Evolutionary conservation across 148 eudicot genomes (phyloP), one percentile per base, ranked within the genome.

Genomic region (Euryodendron excelsum): DNA sequence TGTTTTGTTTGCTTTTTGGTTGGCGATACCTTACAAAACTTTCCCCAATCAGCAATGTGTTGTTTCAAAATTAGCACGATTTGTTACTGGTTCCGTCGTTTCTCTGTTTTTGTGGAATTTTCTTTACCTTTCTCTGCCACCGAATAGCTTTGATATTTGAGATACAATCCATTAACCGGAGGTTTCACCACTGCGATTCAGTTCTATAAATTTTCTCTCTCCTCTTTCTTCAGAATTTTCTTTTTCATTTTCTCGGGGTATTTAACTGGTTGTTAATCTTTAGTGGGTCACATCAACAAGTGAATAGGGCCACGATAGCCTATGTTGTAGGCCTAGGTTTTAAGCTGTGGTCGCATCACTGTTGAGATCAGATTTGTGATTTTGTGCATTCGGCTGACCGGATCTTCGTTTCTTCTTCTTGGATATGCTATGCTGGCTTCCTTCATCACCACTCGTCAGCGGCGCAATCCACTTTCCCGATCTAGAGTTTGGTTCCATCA

Each of bases 211-310:
- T 20, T 4, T 41, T 33, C 14, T 20, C 47, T 39, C 75, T 52
- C 64, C 6, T 5, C 56, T 56, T 33, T 65, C 66, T 20, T 78
- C 5, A 17, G 23, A 4, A 23, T 78, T 56, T 70, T 30, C 25
- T 37, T 75, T 31, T 30, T 23, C 47, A 0, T 59, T 58, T 64
- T 41, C 7, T 41, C 9, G 45, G 50, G 33, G 7, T 11, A 13
- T 14, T 14, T 41, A 77, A 88, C 83, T 80, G 87, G 85, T 58
- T 83, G 90, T 85, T 87, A 69, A 86, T 75, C 80, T 82, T 73
- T 44, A 86, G 91, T 86, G 91, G 90, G 91, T 91, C 92, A 91
- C 92, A 88, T 88, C 91, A 85, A 65, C 87, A 80, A 88, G 89
- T 80, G 83, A 79, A 48, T 74, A 69, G 68, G 66, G 68, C 81